These are phyloP conservation scores for Trichosporon asahii DNA, from an alignment of 1,284 basidiomycete genomes.

Conservation along the genomic window DNA sequence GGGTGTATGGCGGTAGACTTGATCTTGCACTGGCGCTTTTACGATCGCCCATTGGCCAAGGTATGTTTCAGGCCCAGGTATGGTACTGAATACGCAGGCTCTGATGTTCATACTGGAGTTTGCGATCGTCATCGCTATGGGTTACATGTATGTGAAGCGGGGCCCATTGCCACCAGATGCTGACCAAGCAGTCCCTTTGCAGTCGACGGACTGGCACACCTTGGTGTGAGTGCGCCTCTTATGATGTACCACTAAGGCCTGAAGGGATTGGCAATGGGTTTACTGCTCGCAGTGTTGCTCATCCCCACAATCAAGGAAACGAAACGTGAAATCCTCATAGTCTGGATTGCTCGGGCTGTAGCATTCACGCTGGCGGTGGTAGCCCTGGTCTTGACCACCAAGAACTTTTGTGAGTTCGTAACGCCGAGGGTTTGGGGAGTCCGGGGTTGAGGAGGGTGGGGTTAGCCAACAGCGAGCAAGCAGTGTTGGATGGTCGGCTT, in stretches of 20 bases:
- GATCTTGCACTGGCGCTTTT: slow-evolving; percentile 86
- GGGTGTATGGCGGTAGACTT: slow-evolving; percentile 79
- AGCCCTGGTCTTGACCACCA: slow-evolving; percentile 73
- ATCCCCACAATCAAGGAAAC: slow-evolving; percentile 84
- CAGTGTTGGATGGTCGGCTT: not conserved
- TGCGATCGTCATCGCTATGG: slow-evolving; percentile 76
- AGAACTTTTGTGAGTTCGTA: slow-evolving; percentile 67
- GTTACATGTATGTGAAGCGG: slow-evolving; percentile 59
- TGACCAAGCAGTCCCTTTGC: slow-evolving; percentile 36
- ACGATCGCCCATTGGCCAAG: slow-evolving; percentile 71
- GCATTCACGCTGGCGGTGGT: slow-evolving; percentile 72
- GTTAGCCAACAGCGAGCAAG: slow-evolving; percentile 9
- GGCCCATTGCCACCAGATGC: not conserved
- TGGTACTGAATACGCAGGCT: slow-evolving; percentile 28
- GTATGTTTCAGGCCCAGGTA: slow-evolving; percentile 49
- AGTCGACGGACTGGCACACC: slow-evolving; percentile 53
- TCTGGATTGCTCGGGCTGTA: slow-evolving; percentile 68
- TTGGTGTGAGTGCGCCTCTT: slow-evolving; percentile 44
- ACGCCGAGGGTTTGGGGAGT: not conserved
- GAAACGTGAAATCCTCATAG: slow-evolving; percentile 66
- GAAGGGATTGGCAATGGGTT: slow-evolving; percentile 61
- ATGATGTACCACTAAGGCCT: not conserved
- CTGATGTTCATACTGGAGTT: slow-evolving; percentile 80
- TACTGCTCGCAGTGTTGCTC: slow-evolving; percentile 70
- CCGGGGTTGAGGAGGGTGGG: not conserved